Evolutionary conservation across 179 eudicot species (phyloP).

Genomic region (Patellifolia procumbens): DNA sequence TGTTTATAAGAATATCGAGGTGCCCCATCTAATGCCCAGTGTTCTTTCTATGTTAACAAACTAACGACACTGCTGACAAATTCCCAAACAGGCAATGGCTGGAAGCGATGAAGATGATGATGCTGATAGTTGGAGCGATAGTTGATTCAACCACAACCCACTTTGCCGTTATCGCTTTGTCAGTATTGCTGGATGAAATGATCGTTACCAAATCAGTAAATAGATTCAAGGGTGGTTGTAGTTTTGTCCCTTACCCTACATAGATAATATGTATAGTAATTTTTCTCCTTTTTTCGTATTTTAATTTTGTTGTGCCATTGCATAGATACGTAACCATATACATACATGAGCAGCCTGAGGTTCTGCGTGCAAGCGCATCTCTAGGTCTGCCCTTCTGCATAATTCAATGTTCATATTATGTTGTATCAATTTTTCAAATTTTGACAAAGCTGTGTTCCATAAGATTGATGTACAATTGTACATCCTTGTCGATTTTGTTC

Average conservation of each 20-base stretch:
- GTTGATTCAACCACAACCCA: conserved; percentile 30
- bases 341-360: conserved; percentile 21
- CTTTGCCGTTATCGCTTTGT: conserved; percentile 7
- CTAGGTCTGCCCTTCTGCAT: neutral
- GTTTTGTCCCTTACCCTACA: conserved; percentile 8
- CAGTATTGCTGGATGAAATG: neutral
- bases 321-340: conserved; percentile 8
- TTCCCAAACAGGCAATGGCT: conserved; percentile 71
- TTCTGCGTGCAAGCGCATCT: conserved; percentile 28
- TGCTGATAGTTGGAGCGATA: conserved; percentile 88
- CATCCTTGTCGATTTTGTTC: conserved; percentile 1
- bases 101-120: conserved; percentile 96
- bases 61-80: neutral
- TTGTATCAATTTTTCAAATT: conserved; percentile 23
- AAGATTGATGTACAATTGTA: neutral
- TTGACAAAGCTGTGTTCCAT: neutral
- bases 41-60: neutral
- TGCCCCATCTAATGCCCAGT: neutral
- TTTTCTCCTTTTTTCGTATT: neutral
- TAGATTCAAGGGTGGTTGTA: conserved; percentile 10
- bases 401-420: conserved; percentile 12
- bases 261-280: conserved; percentile 30
- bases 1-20: neutral
- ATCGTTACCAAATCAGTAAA: conserved; percentile 21
- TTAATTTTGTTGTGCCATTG: neutral